Conservation (phyloP, 2,329 filamentous ascomycete species). For the Pseudogymnoascus sp. region DNA sequence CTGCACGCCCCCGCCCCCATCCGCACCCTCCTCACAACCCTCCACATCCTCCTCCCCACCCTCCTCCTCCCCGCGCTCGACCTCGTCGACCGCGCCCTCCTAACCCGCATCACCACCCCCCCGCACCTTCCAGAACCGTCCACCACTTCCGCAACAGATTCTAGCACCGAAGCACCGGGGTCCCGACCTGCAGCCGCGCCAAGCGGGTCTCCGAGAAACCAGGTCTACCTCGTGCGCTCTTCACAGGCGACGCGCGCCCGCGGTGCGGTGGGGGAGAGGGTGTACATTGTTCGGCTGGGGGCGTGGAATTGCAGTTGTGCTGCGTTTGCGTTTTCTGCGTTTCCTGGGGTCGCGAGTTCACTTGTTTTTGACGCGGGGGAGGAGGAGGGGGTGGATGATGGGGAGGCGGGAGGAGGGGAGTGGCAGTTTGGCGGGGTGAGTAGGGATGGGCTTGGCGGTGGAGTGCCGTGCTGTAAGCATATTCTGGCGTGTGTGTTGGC, state of each 20-base stretch:
- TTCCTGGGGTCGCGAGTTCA: conserved; percentile 33
- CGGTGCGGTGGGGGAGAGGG: conserved; percentile 18
- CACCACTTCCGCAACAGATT: conserved; percentile 13
- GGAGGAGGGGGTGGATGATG: conserved; percentile 14
- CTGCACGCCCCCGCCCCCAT: conserved; percentile 23
- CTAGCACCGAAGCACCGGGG: neutral
- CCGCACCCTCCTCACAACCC: conserved; percentile 23
- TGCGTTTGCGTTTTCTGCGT: conserved; percentile 68
- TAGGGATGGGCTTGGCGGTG: conserved; percentile 18
- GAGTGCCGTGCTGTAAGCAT: conserved; percentile 70
- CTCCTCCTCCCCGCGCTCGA: conserved; percentile 77
- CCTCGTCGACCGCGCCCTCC: conserved; percentile 68
- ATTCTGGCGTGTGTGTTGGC: conserved; percentile 73
- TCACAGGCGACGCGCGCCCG: conserved; percentile 29
- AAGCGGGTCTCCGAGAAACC: conserved; percentile 12
- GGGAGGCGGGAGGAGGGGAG: conserved; percentile 10
- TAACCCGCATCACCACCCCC: conserved; percentile 43
- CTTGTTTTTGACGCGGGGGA: conserved; percentile 1
- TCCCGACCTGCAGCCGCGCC: neutral
- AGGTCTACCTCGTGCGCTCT: conserved; percentile 58
- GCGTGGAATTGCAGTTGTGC: conserved; percentile 90
- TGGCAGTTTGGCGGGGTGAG: conserved; percentile 44
- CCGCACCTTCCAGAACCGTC: neutral
- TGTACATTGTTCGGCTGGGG: conserved; percentile 62
- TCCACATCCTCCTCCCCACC: conserved; percentile 60